Evolutionary conservation across 768 basidiomycete genomes (phyloP).

Genomic region (Tylopilus sp.): DNA sequence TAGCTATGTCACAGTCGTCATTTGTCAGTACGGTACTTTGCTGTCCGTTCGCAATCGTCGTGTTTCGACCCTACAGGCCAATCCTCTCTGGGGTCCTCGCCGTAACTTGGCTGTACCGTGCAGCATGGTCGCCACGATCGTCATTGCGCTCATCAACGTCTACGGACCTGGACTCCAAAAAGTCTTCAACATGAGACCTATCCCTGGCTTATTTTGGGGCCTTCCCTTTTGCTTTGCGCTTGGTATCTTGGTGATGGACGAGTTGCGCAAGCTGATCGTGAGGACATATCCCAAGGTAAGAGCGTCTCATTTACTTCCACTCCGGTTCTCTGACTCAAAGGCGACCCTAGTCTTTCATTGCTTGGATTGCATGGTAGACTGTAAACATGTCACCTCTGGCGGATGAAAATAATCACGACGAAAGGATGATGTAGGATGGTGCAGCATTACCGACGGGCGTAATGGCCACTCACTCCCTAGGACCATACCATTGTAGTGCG

Average conservation of each 20-base stretch:
- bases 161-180: conserved; percentile 32
- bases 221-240: conserved; percentile 40
- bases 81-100: conserved; percentile 37
- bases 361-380: conserved; percentile 23
- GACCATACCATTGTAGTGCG: no score
- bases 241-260: conserved; percentile 43
- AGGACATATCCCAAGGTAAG: conserved; percentile 42
- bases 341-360: conserved; percentile 18
- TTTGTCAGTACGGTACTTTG: conserved; percentile 25
- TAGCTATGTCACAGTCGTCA: conserved; percentile 37
- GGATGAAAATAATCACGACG: not conserved
- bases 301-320: not conserved
- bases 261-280: conserved; percentile 43
- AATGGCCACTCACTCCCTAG: no score
- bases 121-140: conserved; percentile 32
- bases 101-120: conserved; percentile 32
- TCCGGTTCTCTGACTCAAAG: not conserved
- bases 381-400: not conserved
- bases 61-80: conserved; percentile 25
- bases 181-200: conserved; percentile 32
- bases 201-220: conserved; percentile 45
- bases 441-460: no score
- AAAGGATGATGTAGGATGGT: not conserved
- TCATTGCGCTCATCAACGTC: conserved; percentile 33
- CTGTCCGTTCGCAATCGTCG: conserved; percentile 29